These are phyloP conservation scores for Neophaeococcomyces mojaviensis DNA, from an alignment of 2,329 filamentous ascomycete species.

Conservation along the genomic window DNA sequence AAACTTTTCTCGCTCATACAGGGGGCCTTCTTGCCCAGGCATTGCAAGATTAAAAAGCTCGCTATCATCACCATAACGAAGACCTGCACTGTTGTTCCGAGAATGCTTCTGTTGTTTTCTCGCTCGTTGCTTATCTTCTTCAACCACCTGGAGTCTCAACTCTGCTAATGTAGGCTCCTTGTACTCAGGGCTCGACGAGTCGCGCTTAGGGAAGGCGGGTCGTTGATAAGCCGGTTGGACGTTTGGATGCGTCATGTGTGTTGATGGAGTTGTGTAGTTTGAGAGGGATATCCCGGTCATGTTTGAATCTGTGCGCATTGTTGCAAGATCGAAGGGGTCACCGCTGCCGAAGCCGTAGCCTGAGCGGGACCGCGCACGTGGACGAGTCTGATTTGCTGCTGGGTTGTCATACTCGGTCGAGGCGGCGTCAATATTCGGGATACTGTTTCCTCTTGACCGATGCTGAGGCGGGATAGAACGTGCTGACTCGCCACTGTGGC, in stretches of 20 bases:
- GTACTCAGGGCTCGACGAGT: background rate
- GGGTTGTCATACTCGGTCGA: background rate
- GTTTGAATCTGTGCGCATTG: background rate
- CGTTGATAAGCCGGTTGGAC: background rate
- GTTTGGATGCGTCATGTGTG: background rate
- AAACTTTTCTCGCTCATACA: background rate
- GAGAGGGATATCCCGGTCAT: conserved; percentile 5
- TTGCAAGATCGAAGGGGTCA: conserved; percentile 5
- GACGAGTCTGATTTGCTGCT: background rate
- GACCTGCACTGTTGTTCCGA: background rate
- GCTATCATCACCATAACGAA: background rate
- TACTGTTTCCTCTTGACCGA: background rate
- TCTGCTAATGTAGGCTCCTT: conserved; percentile 1
- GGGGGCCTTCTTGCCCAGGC: background rate
- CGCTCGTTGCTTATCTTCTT: conserved; percentile 1
- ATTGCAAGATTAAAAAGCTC: conserved; percentile 1
- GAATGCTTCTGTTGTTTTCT: background rate
- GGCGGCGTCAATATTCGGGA: background rate
- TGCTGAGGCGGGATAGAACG: background rate
- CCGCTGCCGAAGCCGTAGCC: conserved; percentile 2
- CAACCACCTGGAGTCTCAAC: background rate
- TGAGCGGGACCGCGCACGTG: background rate
- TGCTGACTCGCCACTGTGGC: background rate
- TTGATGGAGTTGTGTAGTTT: background rate
- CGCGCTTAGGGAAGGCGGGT: background rate